Base-by-base conservation (phyloP, 176 grass and related monocot genomes). In the Oryza punctata region DNA sequence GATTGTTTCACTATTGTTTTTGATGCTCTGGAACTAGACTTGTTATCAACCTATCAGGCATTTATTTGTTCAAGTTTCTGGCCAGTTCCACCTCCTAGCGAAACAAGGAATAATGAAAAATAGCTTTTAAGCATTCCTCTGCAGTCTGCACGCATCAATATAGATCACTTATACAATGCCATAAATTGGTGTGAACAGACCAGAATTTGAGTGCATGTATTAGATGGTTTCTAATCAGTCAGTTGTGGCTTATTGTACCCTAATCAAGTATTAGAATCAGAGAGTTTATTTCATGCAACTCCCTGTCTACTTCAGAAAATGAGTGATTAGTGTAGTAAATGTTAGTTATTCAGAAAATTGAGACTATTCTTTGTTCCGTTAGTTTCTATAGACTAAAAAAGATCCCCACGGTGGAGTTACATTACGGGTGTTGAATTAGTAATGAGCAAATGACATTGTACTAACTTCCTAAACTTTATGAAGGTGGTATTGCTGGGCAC, bases 211-310 rank as follows among this genome's bases (percentile, higher is more conserved):
- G 77, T 50, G 33, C 43, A 32, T 85, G 52, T 28, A 64, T 43
- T 70, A 35, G 70, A 75, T 83, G 29, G 19, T 84, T 85, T 78
- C 37, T 73, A 32, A 61, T 50, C 23, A 64, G n/a, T 63, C 38
- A 50, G 79, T 11, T 44, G 12, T 85, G 41, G 30, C 65, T 54
- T 79, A 50, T 73, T 66, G 15, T 57, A 52, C 25, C 25, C 25
- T 3, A n/a, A 16, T 16, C 3, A 41, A 82, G 77, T 21, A 12
- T 76, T 47, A 26, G 10, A 1, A 70, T 64, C 23, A 3, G 10
- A 72, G 12, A 66, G 8, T 82, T 65, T 25, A 40, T 15, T 52
- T 65, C 10, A 26, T 76, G 15, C 38, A 35, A 21, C 18, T 54
- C 29, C 9, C 5, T 45, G 5, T 54, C 10, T 57, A 80, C 16